A percentile compares a stretch with the other conserved stretches of the same genome.
Evolutionary conservation across 2,329 filamentous ascomycete species (phyloP).

Genomic region (Eurotiales sp.): DNA sequence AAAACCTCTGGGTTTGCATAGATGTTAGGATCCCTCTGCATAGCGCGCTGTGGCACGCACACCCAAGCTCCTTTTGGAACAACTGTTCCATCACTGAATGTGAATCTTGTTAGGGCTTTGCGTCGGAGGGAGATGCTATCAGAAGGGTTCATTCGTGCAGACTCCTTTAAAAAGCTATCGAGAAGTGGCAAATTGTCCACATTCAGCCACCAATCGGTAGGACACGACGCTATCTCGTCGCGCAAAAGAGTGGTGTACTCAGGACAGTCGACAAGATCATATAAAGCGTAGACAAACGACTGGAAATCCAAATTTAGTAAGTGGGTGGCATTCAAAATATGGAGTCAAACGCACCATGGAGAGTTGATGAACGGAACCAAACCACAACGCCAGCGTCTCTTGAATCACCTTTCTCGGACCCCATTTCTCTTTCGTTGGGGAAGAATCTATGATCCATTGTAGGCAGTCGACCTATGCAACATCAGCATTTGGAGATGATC

Average conservation of each 20-base stretch:
- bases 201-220: neutral
- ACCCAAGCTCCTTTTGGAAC: neutral
- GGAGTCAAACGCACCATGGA: no score
- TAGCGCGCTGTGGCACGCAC: neutral
- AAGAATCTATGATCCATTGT: neutral
- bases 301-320: no score
- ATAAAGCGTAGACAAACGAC: constrained; percentile 1
- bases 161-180: constrained; percentile 12
- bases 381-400: constrained; percentile 6
- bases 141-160: neutral
- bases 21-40: neutral
- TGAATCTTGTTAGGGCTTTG: neutral
- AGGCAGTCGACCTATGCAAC: neutral
- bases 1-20: constrained; percentile 2
- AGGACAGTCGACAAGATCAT: constrained; percentile 5
- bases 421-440: neutral
- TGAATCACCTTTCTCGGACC: constrained; percentile 1
- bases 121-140: constrained; percentile 7
- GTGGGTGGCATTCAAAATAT: no score
- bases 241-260: neutral
- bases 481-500: no score
- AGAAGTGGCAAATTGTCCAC: neutral
- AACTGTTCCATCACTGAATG: neutral
- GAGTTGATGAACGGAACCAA: constrained; percentile 6
- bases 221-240: neutral